Conservation (phyloP, 1,284 basidiomycete species). For the Heterobasidion annosum region DNA sequence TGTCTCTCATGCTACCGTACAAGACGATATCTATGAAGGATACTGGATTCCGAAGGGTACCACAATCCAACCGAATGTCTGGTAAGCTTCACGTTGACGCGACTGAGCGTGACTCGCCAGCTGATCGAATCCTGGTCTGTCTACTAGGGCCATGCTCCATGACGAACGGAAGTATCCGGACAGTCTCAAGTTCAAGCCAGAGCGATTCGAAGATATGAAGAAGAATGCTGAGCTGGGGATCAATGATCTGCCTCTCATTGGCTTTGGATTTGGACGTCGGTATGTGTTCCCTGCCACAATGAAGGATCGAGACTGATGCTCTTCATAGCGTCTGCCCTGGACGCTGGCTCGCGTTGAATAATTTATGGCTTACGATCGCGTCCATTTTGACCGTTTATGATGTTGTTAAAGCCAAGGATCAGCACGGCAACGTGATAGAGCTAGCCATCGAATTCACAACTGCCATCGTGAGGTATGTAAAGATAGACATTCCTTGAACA, state of each 20-base stretch:
- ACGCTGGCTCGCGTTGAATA: conserved; percentile 31
- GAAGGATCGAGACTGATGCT: neutral
- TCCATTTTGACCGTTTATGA: conserved; percentile 33
- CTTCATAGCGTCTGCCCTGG: conserved; percentile 34
- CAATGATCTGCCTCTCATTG: conserved; percentile 20
- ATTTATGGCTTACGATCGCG: conserved; percentile 38
- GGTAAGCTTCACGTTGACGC: conserved; percentile 15
- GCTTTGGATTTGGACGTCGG: conserved; percentile 29
- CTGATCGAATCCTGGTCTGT: neutral
- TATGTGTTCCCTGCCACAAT: conserved; percentile 8
- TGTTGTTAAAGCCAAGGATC: conserved; percentile 29
- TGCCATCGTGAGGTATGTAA: conserved; percentile 30
- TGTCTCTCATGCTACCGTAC: conserved; percentile 1
- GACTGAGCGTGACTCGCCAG: neutral
- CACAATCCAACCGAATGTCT: conserved; percentile 32
- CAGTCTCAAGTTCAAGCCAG: neutral
- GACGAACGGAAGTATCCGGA: conserved; percentile 1
- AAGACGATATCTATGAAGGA: conserved; percentile 33
- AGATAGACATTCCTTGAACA: neutral
- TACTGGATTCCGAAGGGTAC: conserved; percentile 34
- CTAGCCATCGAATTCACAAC: conserved; percentile 32
- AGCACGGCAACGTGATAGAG: conserved; percentile 29
- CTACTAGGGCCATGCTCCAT: conserved; percentile 1
- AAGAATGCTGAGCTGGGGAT: conserved; percentile 15
- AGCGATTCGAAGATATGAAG: conserved; percentile 14